Evolutionary conservation across 805 yeast species (phyloP).

Genomic region (Kodamaea hsintzibuensis): DNA sequence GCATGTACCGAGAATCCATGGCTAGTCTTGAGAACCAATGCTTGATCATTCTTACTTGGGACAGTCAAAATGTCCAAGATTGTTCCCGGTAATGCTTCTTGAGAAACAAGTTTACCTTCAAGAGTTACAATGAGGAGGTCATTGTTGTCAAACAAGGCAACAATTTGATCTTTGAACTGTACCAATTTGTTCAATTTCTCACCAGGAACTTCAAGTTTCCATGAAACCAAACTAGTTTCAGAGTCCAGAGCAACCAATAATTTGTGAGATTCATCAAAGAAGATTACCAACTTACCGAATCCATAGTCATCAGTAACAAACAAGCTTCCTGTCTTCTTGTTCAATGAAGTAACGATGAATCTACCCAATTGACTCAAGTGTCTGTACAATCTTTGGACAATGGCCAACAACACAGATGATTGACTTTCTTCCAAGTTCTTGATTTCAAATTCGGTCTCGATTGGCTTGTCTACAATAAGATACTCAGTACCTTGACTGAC

Average conservation of each 20-base stretch:
- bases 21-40: conserved; percentile 1
- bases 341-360: conserved; percentile 16
- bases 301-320: conserved; percentile 26
- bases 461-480: conserved; percentile 35
- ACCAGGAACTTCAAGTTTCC: conserved; percentile 6
- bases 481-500: conserved; percentile 10
- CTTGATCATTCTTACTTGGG: background rate
- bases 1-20: background rate
- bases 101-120: background rate
- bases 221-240: conserved; percentile 8
- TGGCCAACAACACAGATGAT: conserved; percentile 9
- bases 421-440: conserved; percentile 30
- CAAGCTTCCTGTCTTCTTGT: background rate
- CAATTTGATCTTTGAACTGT: conserved; percentile 14
- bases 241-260: conserved; percentile 13
- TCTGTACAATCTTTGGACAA: conserved; percentile 23
- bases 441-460: conserved; percentile 25
- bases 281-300: conserved; percentile 33
- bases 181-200: conserved; percentile 12
- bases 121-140: background rate
- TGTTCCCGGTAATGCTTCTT: background rate
- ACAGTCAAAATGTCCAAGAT: background rate
- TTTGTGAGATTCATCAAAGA: conserved; percentile 18
- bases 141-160: conserved; percentile 14
- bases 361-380: conserved; percentile 38